Conservation (phyloP, 2,329 filamentous ascomycete species). For the Boeremia lycopersici region DNA sequence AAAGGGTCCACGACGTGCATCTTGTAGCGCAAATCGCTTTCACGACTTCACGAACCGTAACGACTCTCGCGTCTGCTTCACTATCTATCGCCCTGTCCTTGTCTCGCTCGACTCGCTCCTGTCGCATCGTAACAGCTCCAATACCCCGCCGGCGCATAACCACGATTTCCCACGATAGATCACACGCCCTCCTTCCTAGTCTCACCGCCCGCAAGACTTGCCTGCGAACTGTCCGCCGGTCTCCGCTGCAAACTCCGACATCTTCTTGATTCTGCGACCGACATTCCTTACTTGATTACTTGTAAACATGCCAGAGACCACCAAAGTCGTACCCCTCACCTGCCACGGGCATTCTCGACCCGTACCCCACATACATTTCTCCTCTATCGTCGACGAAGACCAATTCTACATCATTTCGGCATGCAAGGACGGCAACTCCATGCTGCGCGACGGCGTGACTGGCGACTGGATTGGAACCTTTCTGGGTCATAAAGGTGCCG, state of each 20-base stretch:
- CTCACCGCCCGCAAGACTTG: slow-evolving; percentile 20
- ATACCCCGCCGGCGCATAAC: slow-evolving; percentile 8
- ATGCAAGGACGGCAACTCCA: slow-evolving; percentile 97
- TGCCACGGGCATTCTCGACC: slow-evolving; percentile 94
- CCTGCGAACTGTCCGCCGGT: slow-evolving; percentile 1
- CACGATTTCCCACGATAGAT: slow-evolving; percentile 15
- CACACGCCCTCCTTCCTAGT: slow-evolving; percentile 19
- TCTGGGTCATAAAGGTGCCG: slow-evolving; percentile 95
- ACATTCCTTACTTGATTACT: slow-evolving; percentile 9
- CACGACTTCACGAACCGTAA: slow-evolving; percentile 42
- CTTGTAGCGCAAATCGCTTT: slow-evolving; percentile 17
- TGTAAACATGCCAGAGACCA: slow-evolving; percentile 47
- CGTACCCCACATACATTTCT: slow-evolving; percentile 90
- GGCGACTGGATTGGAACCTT: slow-evolving; percentile 87
- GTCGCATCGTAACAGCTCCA: slow-evolving; percentile 1
- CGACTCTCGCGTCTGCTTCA: slow-evolving; percentile 28
- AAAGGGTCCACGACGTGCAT: slow-evolving; percentile 13
- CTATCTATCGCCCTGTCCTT: slow-evolving; percentile 20
- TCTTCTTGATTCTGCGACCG: slow-evolving; percentile 1
- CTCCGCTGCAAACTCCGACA: not conserved
- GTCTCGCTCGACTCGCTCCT: slow-evolving; percentile 1
- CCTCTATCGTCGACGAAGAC: slow-evolving; percentile 78
- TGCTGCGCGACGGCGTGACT: slow-evolving; percentile 94
- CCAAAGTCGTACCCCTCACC: slow-evolving; percentile 80
- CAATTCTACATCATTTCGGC: slow-evolving; percentile 92